Base-by-base conservation (phyloP, 495 filamentous ascomycete species). In the Aspergillus kassunensis region DNA sequence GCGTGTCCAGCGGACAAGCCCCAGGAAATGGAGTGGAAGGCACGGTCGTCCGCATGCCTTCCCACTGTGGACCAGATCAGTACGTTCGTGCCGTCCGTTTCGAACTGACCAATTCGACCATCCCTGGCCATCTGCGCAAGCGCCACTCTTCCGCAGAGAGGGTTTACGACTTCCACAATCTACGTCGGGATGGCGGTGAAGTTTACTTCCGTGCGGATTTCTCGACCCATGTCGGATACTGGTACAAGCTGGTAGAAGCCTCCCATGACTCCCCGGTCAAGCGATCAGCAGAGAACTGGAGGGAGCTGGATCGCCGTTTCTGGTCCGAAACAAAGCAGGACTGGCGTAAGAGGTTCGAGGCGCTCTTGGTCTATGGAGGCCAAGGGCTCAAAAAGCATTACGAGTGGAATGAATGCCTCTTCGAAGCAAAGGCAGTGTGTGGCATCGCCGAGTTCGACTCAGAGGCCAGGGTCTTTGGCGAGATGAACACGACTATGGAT, bases 161-260 rank as follows among this genome's bases (percentile, higher is more conserved):
- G n/a, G 18, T 49, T 21, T 40, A 40, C 8, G 10, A 49, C 21
- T 49, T 49, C 25, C 20, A 30, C 0, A 39, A 19, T 16, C 47
- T 49, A n/a, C 47, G 47, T n/a, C 34, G 35, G 1, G 47, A 49
- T 21, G 34, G 47, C 1, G 47, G 47, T 13, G 47, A 49, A 29
- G 29, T 49, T 1, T 25, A 49, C n/a, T 49, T 49, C 34, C 19
- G 34, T 1, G 34, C 47, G 4, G 34, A 49, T n/a, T n/a, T 49
- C 4, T 49, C 47, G 1, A 49, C 47, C 6, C 47, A 49, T 30
- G 21, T 23, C 3, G 47, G 47, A 1, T 49, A 40, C n/a, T 49
- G 36, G 34, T n/a, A n/a, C n/a, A n/a, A n/a, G n/a, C n/a, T n/a
- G 24, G 41, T 10, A 16, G 35, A 10, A 30, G 40, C 21, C 34